These are phyloP conservation scores for Lactifluus volemus DNA, from an alignment of 768 basidiomycete species.

Conservation along the genomic window DNA sequence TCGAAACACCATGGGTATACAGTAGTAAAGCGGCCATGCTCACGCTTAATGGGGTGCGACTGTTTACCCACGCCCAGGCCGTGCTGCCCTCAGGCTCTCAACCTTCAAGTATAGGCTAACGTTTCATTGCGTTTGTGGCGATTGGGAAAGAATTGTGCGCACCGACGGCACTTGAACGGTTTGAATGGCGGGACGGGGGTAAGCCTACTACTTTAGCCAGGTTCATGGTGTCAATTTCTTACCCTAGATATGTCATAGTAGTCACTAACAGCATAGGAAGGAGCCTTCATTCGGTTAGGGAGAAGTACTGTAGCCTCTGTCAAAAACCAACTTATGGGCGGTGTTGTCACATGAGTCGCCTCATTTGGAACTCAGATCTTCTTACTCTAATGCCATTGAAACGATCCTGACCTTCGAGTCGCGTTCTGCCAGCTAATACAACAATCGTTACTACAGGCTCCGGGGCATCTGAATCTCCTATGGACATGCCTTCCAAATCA, in stretches of 20 bases:
- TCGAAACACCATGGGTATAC: too few relatives aligned
- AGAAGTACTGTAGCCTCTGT: neutral
- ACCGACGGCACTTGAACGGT: too few relatives aligned
- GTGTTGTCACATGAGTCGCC: neutral
- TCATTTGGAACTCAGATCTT: neutral
- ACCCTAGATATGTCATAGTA: neutral
- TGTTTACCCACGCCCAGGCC: too few relatives aligned
- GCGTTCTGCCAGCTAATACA: neutral
- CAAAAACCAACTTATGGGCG: neutral
- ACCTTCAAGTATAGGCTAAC: too few relatives aligned
- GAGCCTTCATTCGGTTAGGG: neutral
- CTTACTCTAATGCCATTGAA: too few relatives aligned
- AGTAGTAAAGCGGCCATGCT: too few relatives aligned
- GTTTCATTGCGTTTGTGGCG: too few relatives aligned
- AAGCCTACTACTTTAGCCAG: neutral
- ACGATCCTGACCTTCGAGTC: neutral
- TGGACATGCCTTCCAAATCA: neutral
- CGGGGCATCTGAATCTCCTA: neutral
- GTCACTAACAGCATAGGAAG: neutral
- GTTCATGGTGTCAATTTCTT: neutral
- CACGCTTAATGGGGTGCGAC: too few relatives aligned
- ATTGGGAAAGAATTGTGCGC: too few relatives aligned
- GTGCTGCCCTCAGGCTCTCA: too few relatives aligned
- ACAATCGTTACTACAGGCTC: neutral
- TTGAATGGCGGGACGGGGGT: neutral